phyloP scores from a whole-genome alignment of 2,329 filamentous ascomycete genomes.

The Amauroascus verrucosus region DNA sequence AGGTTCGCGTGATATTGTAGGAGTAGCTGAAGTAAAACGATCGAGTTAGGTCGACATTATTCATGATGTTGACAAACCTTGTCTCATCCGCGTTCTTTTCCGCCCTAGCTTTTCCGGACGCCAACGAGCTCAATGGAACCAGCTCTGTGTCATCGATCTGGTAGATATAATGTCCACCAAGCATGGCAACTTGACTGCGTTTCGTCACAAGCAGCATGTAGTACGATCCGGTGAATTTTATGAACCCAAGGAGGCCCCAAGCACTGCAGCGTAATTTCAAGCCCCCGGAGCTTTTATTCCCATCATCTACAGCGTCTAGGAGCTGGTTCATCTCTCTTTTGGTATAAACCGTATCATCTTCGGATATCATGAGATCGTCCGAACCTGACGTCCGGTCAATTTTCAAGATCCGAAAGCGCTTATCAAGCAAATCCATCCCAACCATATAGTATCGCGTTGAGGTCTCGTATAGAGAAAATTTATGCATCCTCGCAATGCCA shows the following conservation, averaged over 20 bases:
- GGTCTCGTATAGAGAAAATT: constrained; percentile 96
- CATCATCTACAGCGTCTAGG: constrained; percentile 89
- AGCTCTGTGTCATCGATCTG: constrained; percentile 90
- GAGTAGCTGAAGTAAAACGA: constrained; percentile 99
- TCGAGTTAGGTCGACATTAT: constrained; percentile 77
- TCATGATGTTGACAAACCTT: constrained; percentile 77
- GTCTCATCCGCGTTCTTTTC: constrained; percentile 82
- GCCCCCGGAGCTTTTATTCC: constrained; percentile 81
- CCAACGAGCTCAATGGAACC: constrained; percentile 68
- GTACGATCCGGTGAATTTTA: constrained; percentile 87
- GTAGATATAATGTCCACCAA: constrained; percentile 92
- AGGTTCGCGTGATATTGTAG: constrained; percentile 84
- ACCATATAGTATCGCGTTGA: constrained; percentile 89
- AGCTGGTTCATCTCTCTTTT: constrained; percentile 86
- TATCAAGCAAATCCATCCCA: constrained; percentile 81
- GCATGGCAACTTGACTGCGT: constrained; percentile 87
- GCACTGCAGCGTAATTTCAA: constrained; percentile 80
- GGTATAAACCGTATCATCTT: constrained; percentile 91
- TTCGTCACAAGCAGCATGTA: constrained; percentile 98
- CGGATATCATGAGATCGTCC: constrained; percentile 70
- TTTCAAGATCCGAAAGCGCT: constrained; percentile 80
- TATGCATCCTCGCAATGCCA: constrained; percentile 63
- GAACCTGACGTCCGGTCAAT: constrained; percentile 80
- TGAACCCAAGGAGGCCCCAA: constrained; percentile 91
- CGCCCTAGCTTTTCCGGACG: constrained; percentile 56